Evolutionary conservation across 1,284 basidiomycete genomes (phyloP).

Genomic region (Fomitopsis betulina): DNA sequence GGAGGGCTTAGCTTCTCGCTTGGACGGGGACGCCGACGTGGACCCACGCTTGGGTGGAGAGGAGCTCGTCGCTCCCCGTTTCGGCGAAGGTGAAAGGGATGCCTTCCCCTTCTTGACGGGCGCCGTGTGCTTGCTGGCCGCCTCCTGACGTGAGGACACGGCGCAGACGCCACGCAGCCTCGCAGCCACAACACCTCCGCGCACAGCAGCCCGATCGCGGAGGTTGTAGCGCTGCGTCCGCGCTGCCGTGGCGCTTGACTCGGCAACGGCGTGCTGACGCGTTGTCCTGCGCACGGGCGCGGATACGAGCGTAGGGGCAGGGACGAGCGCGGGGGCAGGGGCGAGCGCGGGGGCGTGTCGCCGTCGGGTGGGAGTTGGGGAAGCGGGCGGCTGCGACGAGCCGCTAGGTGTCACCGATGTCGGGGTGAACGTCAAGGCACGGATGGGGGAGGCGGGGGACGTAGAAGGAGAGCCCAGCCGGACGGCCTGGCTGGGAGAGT

Average conservation of each 20-base stretch:
- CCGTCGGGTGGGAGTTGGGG: neutral
- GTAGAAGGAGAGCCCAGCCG: neutral
- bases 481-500: slow-evolving; percentile 11
- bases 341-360: neutral
- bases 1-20: neutral
- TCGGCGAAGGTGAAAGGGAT: neutral
- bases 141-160: neutral
- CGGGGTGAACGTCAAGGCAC: neutral
- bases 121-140: neutral
- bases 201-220: slow-evolving; percentile 5
- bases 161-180: neutral
- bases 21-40: neutral
- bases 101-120: slow-evolving; percentile 1
- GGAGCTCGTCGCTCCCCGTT: neutral
- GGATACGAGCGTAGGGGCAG: neutral
- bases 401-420: neutral
- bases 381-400: neutral
- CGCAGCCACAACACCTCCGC: neutral
- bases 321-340: neutral
- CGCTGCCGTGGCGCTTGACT: neutral
- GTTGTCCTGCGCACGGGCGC: neutral
- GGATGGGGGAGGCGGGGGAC: neutral
- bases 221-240: slow-evolving; percentile 7
- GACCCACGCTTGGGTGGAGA: neutral
- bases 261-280: neutral